Conservation (phyloP, 768 basidiomycete species). For the Crepidotus variabilis region DNA sequence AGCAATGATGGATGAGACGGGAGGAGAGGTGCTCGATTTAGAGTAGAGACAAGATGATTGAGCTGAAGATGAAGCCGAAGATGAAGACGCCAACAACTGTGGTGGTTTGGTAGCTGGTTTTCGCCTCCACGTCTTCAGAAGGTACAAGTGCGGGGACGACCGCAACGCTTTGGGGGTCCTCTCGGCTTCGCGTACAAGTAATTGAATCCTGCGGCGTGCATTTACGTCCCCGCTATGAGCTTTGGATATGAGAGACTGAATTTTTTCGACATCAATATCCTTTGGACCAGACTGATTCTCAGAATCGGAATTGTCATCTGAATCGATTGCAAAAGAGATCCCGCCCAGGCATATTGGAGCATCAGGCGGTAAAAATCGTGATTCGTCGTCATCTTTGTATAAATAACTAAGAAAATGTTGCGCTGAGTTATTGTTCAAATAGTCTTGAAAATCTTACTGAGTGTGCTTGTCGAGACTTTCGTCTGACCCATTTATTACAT, state of each 20-base stretch:
- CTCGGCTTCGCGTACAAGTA: slow-evolving; percentile 18
- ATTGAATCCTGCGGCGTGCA: neutral
- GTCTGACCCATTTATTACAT: neutral
- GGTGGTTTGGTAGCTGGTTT: neutral
- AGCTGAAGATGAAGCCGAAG: no score
- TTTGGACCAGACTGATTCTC: neutral
- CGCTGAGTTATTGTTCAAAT: no score
- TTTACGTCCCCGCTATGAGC: neutral
- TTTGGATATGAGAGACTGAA: neutral
- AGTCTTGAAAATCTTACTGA: neutral
- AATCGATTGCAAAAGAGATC: neutral
- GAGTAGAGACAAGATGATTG: no score
- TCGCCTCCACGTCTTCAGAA: slow-evolving; percentile 16
- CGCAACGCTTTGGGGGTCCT: slow-evolving; percentile 12
- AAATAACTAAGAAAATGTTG: no score
- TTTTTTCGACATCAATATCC: neutral
- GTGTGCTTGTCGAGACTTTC: neutral
- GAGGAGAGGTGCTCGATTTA: neutral
- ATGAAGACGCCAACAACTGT: no score
- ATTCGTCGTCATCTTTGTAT: no score
- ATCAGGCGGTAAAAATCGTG: no score
- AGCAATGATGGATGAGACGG: neutral
- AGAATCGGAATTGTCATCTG: neutral
- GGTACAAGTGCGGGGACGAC: slow-evolving; percentile 15
- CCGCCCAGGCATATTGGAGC: neutral